These are phyloP conservation scores for Picea sitchensis DNA, from an alignment of 75 land plant species.

Conservation along the genomic window DNA sequence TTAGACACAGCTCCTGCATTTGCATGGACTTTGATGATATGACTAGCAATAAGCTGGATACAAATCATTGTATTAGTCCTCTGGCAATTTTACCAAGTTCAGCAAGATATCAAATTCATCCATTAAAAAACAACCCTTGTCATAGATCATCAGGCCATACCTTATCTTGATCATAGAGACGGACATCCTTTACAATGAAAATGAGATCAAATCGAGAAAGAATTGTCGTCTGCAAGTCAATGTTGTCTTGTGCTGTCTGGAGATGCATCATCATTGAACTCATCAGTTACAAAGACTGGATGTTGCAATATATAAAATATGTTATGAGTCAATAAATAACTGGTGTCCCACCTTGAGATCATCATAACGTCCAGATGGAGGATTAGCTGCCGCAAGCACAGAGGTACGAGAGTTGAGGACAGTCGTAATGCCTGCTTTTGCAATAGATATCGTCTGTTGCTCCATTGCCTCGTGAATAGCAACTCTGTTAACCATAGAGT, in stretches of 20 bases:
- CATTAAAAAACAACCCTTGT: not conserved
- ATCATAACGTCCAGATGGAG: slow-evolving; percentile 98
- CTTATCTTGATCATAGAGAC: slow-evolving; percentile 87
- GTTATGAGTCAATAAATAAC: not conserved
- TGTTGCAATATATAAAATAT: not conserved
- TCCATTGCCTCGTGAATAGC: slow-evolving; percentile 99
- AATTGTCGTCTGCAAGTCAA: slow-evolving; percentile 97
- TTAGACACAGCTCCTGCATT: slow-evolving; percentile 56
- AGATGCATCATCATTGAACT: not conserved
- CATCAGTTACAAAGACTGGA: not conserved
- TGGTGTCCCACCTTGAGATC: slow-evolving; percentile 75
- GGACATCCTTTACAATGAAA: slow-evolving; percentile 93
- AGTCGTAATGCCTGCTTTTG: slow-evolving; percentile 99
- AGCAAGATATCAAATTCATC: not conserved
- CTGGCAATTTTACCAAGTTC: not conserved
- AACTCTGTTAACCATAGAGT: slow-evolving; percentile 47
- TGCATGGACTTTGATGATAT: slow-evolving; percentile 93
- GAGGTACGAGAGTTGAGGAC: slow-evolving; percentile 97
- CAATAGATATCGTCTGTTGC: slow-evolving; percentile 98
- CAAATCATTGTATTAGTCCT: not conserved
- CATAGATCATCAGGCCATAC: slow-evolving; percentile 29
- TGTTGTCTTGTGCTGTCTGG: slow-evolving; percentile 99
- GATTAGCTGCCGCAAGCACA: slow-evolving; percentile 98
- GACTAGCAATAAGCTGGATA: slow-evolving; percentile 84
- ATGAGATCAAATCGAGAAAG: slow-evolving; percentile 97